Conservation (phyloP, 2,329 filamentous ascomycete genomes). For the Fusarium papillatum region DNA sequence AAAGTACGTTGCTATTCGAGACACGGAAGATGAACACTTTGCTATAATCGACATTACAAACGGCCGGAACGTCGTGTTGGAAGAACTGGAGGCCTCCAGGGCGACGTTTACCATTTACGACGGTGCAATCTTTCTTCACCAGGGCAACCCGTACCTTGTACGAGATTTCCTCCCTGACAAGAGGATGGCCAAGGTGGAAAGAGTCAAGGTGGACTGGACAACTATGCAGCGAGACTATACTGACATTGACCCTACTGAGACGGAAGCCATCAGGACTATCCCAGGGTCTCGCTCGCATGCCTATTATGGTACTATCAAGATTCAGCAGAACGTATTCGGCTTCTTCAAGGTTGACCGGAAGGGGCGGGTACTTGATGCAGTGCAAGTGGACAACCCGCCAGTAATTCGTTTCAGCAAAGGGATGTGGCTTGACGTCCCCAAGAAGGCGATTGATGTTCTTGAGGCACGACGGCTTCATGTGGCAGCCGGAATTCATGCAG, state of each 20-base stretch:
- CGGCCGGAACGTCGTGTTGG: slow-evolving; percentile 85
- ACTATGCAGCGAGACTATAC: slow-evolving; percentile 95
- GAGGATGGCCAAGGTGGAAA: slow-evolving; percentile 88
- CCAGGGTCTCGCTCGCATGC: slow-evolving; percentile 73
- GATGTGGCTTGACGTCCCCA: slow-evolving; percentile 96
- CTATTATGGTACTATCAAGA: slow-evolving; percentile 89
- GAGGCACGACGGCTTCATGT: slow-evolving; percentile 80
- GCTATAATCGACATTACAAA: slow-evolving; percentile 92
- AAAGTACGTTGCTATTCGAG: slow-evolving; percentile 87
- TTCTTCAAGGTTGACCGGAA: slow-evolving; percentile 97
- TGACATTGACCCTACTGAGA: slow-evolving; percentile 94
- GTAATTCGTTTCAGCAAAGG: slow-evolving; percentile 89
- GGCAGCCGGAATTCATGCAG: slow-evolving; percentile 92
- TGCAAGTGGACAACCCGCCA: slow-evolving; percentile 93
- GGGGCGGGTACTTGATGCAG: slow-evolving; percentile 88
- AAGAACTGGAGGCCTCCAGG: slow-evolving; percentile 96
- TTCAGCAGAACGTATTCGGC: slow-evolving; percentile 91
- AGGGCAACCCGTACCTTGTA: slow-evolving; percentile 93
- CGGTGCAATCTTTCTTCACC: slow-evolving; percentile 96
- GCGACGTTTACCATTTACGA: slow-evolving; percentile 97
- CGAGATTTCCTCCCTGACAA: slow-evolving; percentile 87
- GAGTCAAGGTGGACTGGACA: slow-evolving; percentile 94
- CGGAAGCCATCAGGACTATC: slow-evolving; percentile 86
- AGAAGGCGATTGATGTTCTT: slow-evolving; percentile 83
- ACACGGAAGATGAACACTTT: slow-evolving; percentile 91